Base-by-base conservation (phyloP, 2,329 filamentous ascomycete species). In the Microascus cirrosus region DNA sequence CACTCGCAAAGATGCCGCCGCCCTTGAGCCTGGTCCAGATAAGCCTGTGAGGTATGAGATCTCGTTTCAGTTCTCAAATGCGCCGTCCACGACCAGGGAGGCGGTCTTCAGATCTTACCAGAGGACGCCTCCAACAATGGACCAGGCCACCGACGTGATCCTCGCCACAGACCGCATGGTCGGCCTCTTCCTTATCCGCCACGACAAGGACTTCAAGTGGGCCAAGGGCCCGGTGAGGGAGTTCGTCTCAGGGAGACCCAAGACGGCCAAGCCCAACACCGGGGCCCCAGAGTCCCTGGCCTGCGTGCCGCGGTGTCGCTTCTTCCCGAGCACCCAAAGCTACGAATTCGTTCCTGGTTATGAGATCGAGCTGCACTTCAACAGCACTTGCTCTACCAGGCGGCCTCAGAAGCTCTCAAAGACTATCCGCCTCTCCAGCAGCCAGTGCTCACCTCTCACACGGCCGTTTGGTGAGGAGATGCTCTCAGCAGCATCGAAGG, bases 341-440 rank as follows among this genome's bases (percentile, higher is more conserved):
- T 80, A 78, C 60, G 73, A 77, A 60, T 70, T 71, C 34, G 64
- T 74, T 2, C 76, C 79, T 4, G 79, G 79, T n/a, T 82, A 78
- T 64, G 70, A 70, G 11, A 70, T 82, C 48, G 70, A 73, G 35
- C 64, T 82, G 39, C 69, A 69, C 20, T 71, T 81, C 60, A 72
- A 70, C 50, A 78, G 74, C 61, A 71, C 69, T 57, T 73, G 71
- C 58, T 66, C 69, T 50, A 65, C 66, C 28, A 68, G 68, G 39
- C 69, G 66, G 10, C 64, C 69, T 58, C 59, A 68, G 24, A 63
- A 70, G 28, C 71, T 74, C 69, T 70, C 70, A 55, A 74, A 70
- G 35, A 69, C 64, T 2, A 62, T 79, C 50, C 72, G 68, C 59
- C 65, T 81, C 56, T 69, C 72, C 56, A 82, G 79, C 66, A 65